Conservation (phyloP, 2,329 filamentous ascomycete genomes). For the Monilinia aucupariae region DNA sequence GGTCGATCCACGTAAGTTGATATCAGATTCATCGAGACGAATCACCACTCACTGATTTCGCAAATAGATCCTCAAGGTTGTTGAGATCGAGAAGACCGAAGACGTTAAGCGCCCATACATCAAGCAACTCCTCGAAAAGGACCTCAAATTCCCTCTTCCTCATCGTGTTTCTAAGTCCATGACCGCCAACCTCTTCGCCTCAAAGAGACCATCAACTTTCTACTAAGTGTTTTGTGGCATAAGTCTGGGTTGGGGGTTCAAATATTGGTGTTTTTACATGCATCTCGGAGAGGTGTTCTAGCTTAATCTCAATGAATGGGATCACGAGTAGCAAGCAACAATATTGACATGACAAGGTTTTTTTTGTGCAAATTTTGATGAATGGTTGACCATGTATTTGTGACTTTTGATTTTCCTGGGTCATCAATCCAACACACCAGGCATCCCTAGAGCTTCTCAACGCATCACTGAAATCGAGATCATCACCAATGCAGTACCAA, state of each 20-base stretch:
- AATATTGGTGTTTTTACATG: conserved; percentile 32
- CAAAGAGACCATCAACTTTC: conserved; percentile 93
- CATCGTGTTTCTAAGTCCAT: conserved; percentile 83
- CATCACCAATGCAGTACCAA: not conserved
- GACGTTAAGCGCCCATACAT: conserved; percentile 98
- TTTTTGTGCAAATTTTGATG: conserved; percentile 6
- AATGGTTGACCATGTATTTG: not conserved
- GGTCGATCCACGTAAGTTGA: conserved; percentile 89
- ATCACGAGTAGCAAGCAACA: conserved; percentile 33
- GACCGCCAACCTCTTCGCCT: conserved; percentile 87
- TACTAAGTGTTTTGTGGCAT: conserved; percentile 50
- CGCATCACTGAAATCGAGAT: not conserved
- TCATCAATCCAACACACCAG: not conserved
- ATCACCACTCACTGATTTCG: conserved; percentile 16
- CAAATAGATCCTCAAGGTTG: conserved; percentile 87
- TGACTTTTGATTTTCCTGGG: not conserved
- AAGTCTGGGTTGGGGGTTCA: conserved; percentile 28
- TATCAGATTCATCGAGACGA: not conserved
- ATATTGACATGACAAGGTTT: conserved; percentile 16
- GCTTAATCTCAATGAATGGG: conserved; percentile 34
- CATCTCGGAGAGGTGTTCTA: conserved; percentile 36
- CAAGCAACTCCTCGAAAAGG: conserved; percentile 94
- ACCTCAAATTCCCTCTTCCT: conserved; percentile 96
- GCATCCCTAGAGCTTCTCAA: not conserved
- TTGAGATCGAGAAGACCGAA: conserved; percentile 91